Evolutionary conservation across 345 rosid genomes (phyloP).

Genomic region (Corchorus olitorius): DNA sequence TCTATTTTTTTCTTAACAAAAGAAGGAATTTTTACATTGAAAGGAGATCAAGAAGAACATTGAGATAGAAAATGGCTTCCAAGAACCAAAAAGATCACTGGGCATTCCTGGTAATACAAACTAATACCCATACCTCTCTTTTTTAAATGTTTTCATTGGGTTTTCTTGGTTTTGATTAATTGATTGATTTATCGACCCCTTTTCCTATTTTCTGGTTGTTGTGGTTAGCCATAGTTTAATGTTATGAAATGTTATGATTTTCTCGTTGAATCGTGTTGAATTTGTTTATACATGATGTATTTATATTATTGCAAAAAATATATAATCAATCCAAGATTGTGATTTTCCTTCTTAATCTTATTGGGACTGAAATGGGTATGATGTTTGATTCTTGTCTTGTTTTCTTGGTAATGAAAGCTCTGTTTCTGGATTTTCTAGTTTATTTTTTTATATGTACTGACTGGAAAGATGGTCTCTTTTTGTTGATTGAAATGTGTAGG

Average conservation of each 20-base stretch:
- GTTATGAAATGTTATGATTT: constrained; percentile 3
- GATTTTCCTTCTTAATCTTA: neutral
- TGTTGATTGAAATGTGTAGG: constrained; percentile 12
- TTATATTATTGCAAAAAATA: neutral
- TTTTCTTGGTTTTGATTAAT: neutral
- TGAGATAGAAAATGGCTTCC: constrained; percentile 8
- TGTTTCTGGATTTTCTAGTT: neutral
- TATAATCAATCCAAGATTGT: too few species aligned
- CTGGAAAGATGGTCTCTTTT: neutral
- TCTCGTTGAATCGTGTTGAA: neutral
- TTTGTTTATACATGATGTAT: neutral
- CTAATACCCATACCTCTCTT: neutral
- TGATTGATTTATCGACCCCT: neutral
- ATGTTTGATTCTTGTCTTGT: neutral
- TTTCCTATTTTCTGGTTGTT: neutral
- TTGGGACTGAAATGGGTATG: neutral
- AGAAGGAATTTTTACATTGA: neutral
- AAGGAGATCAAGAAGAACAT: constrained; percentile 6
- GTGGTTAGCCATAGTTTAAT: neutral
- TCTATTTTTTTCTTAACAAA: neutral
- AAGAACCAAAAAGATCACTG: constrained; percentile 23
- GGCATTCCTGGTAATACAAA: constrained; percentile 20
- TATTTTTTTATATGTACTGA: neutral
- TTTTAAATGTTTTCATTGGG: neutral
- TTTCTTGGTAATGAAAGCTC: neutral